These are phyloP conservation scores for Triangularia verruculosa DNA, from an alignment of 2,329 filamentous ascomycete genomes.

Conservation along the genomic window DNA sequence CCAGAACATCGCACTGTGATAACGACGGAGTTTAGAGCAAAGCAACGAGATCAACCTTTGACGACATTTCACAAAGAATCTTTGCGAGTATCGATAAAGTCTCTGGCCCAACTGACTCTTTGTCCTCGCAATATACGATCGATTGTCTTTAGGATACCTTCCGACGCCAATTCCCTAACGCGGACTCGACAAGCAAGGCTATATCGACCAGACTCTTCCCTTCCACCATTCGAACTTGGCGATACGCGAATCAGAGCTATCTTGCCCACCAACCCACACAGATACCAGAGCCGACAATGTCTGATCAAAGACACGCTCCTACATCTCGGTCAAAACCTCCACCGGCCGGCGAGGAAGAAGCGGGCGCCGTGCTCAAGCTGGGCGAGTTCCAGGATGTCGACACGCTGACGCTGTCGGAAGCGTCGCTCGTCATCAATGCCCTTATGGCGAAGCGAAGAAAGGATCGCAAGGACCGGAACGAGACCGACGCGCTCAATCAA, in stretches of 20 bases:
- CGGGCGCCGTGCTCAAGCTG: conserved; percentile 73
- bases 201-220: not conserved
- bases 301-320: conserved; percentile 36
- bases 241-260: not conserved
- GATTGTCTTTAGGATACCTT: not conserved
- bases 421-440: conserved; percentile 85
- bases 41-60: not conserved
- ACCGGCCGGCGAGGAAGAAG: conserved; percentile 81
- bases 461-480: conserved; percentile 77
- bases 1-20: not conserved
- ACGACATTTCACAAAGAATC: not conserved
- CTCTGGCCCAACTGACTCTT: not conserved
- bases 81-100: not conserved
- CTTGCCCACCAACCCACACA: not conserved
- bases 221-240: not conserved
- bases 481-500: conserved; percentile 83
- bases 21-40: not conserved
- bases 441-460: conserved; percentile 77
- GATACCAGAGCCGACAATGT: conserved; percentile 19
- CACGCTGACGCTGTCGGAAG: conserved; percentile 88
- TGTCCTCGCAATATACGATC: not conserved
- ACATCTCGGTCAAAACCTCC: conserved; percentile 67
- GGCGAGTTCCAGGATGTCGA: conserved; percentile 93
- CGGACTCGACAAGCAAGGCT: not conserved
- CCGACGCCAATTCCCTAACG: not conserved